Percentiles rank a stretch among this genome's conserved stretches.
Evolutionary conservation across 1,139 yeast species (phyloP).

Genomic region (Yamadazyma spencermartinsiae): DNA sequence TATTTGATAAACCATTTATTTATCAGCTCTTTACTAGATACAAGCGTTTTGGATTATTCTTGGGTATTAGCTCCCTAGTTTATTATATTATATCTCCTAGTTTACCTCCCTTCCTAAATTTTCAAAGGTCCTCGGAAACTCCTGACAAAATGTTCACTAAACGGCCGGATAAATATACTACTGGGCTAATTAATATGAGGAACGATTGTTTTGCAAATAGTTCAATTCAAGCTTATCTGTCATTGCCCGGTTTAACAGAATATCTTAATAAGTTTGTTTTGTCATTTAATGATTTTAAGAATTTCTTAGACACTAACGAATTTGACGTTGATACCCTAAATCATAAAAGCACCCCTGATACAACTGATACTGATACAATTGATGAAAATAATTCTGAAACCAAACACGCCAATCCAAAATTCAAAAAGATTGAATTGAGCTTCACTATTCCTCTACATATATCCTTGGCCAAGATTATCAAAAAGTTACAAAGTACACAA

Average conservation of each 20-base stretch:
- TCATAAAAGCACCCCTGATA: neutral
- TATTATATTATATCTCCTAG: constrained; percentile 16
- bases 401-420: constrained; percentile 24
- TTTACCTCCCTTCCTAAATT: constrained; percentile 5
- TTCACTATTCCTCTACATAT: constrained; percentile 53
- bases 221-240: constrained; percentile 80
- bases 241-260: constrained; percentile 61
- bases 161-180: constrained; percentile 74
- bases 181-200: constrained; percentile 78
- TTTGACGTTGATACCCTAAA: constrained; percentile 24
- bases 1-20: constrained; percentile 1
- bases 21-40: neutral
- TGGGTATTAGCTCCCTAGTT: constrained; percentile 4
- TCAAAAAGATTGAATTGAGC: constrained; percentile 24
- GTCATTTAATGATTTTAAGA: constrained; percentile 27
- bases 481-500: constrained; percentile 64
- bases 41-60: neutral
- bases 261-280: constrained; percentile 53
- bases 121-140: neutral
- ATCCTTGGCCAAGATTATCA: constrained; percentile 55
- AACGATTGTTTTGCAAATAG: constrained; percentile 94
- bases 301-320: constrained; percentile 24
- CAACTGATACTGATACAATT: neutral
- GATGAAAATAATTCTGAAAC: constrained; percentile 1
- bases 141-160: constrained; percentile 40